Conservation (phyloP, 2,329 filamentous ascomycete species). For the Westerdykella aurantiaca region DNA sequence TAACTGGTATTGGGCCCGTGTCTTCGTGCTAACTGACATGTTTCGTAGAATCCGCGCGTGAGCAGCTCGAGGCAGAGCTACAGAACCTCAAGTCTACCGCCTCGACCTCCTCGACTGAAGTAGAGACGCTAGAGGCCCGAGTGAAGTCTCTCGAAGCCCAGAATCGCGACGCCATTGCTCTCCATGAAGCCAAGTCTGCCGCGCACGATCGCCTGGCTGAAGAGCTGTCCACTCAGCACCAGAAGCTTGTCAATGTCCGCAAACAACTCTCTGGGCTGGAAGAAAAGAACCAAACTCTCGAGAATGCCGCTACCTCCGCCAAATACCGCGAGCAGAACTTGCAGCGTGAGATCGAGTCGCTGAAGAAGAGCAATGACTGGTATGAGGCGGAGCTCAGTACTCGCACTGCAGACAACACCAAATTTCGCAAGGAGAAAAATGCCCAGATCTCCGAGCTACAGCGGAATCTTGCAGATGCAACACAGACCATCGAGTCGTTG, state of each 20-base stretch:
- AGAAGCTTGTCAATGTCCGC: constrained; percentile 76
- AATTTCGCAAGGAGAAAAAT: constrained; percentile 91
- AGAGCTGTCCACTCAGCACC: constrained; percentile 81
- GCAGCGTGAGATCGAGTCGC: constrained; percentile 82
- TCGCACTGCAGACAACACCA: constrained; percentile 78
- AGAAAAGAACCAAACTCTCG: constrained; percentile 74
- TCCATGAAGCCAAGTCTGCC: constrained; percentile 83
- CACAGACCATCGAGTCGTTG: constrained; percentile 67
- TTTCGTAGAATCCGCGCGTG: constrained; percentile 64
- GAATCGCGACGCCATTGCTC: constrained; percentile 81
- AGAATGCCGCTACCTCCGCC: constrained; percentile 70
- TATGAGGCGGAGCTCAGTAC: constrained; percentile 87
- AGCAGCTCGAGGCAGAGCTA: constrained; percentile 74
- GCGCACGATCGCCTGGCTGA: constrained; percentile 80
- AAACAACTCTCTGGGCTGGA: constrained; percentile 78
- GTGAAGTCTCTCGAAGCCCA: constrained; percentile 84
- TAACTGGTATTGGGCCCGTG: not conserved
- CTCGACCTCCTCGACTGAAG: constrained; percentile 65
- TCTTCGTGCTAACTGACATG: constrained; percentile 9
- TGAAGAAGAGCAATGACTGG: constrained; percentile 89
- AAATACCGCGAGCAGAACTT: constrained; percentile 88
- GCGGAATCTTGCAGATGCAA: constrained; percentile 79
- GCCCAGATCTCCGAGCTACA: constrained; percentile 83
- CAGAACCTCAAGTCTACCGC: constrained; percentile 70
- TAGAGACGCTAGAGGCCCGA: constrained; percentile 71